Percentiles rank a stretch among this genome's conserved stretches.
phyloP scores from a whole-genome alignment of 352 stramenopile genomes.

The Phytophthora multivora region DNA sequence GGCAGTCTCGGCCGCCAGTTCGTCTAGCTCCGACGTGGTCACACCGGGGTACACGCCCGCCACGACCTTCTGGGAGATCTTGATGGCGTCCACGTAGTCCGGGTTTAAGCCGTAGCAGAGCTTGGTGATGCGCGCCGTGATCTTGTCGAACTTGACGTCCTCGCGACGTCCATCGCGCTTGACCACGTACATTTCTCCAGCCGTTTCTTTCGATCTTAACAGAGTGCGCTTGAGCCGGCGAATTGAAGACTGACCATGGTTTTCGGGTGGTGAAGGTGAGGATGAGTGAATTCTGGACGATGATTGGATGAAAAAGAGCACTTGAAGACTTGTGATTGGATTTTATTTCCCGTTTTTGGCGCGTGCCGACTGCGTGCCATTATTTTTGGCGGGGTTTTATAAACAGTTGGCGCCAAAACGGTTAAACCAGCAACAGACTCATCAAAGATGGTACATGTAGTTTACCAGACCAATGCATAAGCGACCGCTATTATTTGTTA shows the following conservation, averaged over 20 bases:
- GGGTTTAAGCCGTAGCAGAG: slow-evolving; percentile 98
- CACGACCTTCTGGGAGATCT: slow-evolving; percentile 99
- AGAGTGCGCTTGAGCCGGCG: slow-evolving; percentile 4
- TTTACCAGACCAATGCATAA: too few relatives aligned
- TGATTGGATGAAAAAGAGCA: slow-evolving; percentile 22
- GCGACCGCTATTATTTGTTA: too few relatives aligned
- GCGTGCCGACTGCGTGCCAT: slow-evolving; percentile 10
- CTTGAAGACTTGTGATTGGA: slow-evolving; percentile 4
- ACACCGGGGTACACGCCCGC: slow-evolving; percentile 98
- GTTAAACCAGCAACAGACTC: slow-evolving; percentile 1
- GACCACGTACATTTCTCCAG: slow-evolving; percentile 90
- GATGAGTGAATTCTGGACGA: not conserved
- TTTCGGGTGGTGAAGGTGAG: slow-evolving; percentile 11
- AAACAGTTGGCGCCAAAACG: slow-evolving; percentile 16
- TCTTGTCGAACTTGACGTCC: slow-evolving; percentile 98
- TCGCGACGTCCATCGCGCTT: slow-evolving; percentile 94
- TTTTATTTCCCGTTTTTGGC: slow-evolving; percentile 1
- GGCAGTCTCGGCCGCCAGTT: slow-evolving; percentile 97
- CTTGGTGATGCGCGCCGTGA: slow-evolving; percentile 97
- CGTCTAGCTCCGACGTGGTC: slow-evolving; percentile 98
- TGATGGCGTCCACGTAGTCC: slow-evolving; percentile 96
- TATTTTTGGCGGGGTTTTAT: slow-evolving; percentile 23
- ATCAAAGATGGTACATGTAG: too few relatives aligned
- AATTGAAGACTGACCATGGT: slow-evolving; percentile 23
- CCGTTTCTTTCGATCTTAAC: not conserved